Percentiles rank a stretch among this genome's conserved stretches.
Conservation (phyloP, 257 asterid genomes). For the Apocynum venetum region DNA sequence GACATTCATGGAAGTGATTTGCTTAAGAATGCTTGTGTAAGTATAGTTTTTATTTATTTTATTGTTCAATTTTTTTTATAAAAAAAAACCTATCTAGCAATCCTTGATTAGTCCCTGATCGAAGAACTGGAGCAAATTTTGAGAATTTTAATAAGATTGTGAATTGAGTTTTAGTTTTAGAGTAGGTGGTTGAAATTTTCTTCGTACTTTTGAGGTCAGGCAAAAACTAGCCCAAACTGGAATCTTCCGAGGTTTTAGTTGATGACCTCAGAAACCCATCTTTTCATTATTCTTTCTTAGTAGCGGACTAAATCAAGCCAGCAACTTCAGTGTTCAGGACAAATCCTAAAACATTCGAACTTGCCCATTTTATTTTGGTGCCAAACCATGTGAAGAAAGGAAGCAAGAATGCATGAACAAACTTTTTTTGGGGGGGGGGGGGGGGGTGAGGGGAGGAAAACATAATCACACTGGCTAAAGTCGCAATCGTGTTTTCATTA, state of each 20-base stretch:
- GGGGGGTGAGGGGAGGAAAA: background rate
- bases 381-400: background rate
- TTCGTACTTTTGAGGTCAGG: too few species aligned
- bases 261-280: background rate
- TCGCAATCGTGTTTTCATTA: background rate
- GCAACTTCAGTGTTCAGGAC: slow-evolving; percentile 3
- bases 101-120: too few species aligned
- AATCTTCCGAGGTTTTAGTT: background rate
- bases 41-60: too few species aligned
- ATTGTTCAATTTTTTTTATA: too few species aligned
- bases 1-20: too few species aligned
- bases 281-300: background rate
- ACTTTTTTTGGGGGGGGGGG: background rate
- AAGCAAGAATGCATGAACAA: background rate
- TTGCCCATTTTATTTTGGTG: background rate
- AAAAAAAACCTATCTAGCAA: too few species aligned
- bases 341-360: background rate
- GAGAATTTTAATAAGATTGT: too few species aligned
- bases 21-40: too few species aligned
- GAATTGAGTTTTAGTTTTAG: too few species aligned
- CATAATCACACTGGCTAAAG: background rate
- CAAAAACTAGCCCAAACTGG: too few species aligned
- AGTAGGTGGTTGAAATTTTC: too few species aligned
- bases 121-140: too few species aligned
- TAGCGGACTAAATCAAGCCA: background rate